phyloP scores from a whole-genome alignment of 2,329 filamentous ascomycete species.

The Ascosphaera aggregata region DNA sequence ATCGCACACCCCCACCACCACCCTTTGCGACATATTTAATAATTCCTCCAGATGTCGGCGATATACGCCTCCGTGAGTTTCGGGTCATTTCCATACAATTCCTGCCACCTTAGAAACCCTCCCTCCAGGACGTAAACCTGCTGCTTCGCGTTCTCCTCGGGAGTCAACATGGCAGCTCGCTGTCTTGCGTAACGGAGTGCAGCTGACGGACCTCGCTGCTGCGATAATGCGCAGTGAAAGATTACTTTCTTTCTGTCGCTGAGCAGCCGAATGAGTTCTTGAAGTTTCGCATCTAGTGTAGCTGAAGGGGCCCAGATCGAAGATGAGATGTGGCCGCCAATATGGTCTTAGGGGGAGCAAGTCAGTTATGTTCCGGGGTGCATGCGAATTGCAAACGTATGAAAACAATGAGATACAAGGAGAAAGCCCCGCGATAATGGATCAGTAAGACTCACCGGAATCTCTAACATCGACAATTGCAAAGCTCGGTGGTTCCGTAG shows the following conservation, averaged over 20 bases:
- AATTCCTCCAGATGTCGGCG: slow-evolving; percentile 60
- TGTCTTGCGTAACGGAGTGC: slow-evolving; percentile 51
- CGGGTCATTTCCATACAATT: slow-evolving; percentile 51
- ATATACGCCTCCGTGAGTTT: slow-evolving; percentile 62
- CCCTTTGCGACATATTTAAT: too few species aligned
- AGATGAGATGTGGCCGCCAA: slow-evolving; percentile 70
- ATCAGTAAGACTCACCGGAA: slow-evolving; percentile 29
- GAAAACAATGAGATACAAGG: neutral
- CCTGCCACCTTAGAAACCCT: slow-evolving; percentile 79
- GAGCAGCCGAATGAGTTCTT: slow-evolving; percentile 59
- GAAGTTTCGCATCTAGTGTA: slow-evolving; percentile 51
- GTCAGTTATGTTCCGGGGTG: neutral
- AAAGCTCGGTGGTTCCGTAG: slow-evolving; percentile 24
- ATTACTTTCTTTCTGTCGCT: slow-evolving; percentile 60
- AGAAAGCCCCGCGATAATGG: neutral
- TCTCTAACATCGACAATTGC: slow-evolving; percentile 82
- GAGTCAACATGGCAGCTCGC: slow-evolving; percentile 28
- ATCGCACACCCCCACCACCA: slow-evolving; percentile 1
- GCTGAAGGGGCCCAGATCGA: slow-evolving; percentile 52
- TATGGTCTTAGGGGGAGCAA: slow-evolving; percentile 36
- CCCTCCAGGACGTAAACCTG: slow-evolving; percentile 59
- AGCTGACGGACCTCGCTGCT: slow-evolving; percentile 70
- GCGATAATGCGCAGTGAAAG: slow-evolving; percentile 84
- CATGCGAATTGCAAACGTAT: neutral
- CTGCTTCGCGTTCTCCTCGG: slow-evolving; percentile 29